Percentiles rank a stretch among this genome's conserved stretches.
These are phyloP conservation scores for Candida glucosophila DNA, from an alignment of 1,139 yeast species.

Conservation along the genomic window DNA sequence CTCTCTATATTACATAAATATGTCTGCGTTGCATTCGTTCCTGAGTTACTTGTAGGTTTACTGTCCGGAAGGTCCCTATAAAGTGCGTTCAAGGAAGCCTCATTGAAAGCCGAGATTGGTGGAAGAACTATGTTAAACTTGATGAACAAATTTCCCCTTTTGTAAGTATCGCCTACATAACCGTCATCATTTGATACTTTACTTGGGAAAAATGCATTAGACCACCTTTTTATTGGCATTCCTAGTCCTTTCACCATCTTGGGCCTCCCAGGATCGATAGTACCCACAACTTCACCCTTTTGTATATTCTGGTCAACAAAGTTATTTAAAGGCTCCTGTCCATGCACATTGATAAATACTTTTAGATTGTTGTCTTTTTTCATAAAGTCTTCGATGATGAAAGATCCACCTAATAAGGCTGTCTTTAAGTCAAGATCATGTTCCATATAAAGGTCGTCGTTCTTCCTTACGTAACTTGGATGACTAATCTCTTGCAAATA, in stretches of 20 bases:
- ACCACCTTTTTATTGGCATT: conserved; percentile 65
- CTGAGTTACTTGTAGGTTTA: no score
- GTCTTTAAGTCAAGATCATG: conserved; percentile 40
- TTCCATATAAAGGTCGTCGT: conserved; percentile 38
- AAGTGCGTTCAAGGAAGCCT: conserved; percentile 14
- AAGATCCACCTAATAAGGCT: conserved; percentile 47
- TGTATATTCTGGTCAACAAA: conserved; percentile 15
- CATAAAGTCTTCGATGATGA: conserved; percentile 36
- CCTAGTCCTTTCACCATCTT: conserved; percentile 45
- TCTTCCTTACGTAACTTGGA: conserved; percentile 39
- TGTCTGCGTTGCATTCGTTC: no score
- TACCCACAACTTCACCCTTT: conserved; percentile 40
- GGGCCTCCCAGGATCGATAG: conserved; percentile 35
- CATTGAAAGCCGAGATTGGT: conserved; percentile 16
- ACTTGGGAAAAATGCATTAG: no score
- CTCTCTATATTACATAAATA: no score
- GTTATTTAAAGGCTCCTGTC: conserved; percentile 16
- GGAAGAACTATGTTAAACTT: conserved; percentile 35
- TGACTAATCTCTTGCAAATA: conserved; percentile 27
- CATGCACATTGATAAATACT: conserved; percentile 33
- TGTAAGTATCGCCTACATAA: conserved; percentile 13
- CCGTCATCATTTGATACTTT: conserved; percentile 25
- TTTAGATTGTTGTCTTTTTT: conserved; percentile 32
- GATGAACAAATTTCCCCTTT: conserved; percentile 32
- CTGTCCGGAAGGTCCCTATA: conserved; percentile 16